A percentile compares a stretch with the other conserved stretches of the same genome.
Evolutionary conservation across 148 eudicot species (phyloP).

Genomic region (Spergularia bocconei): DNA sequence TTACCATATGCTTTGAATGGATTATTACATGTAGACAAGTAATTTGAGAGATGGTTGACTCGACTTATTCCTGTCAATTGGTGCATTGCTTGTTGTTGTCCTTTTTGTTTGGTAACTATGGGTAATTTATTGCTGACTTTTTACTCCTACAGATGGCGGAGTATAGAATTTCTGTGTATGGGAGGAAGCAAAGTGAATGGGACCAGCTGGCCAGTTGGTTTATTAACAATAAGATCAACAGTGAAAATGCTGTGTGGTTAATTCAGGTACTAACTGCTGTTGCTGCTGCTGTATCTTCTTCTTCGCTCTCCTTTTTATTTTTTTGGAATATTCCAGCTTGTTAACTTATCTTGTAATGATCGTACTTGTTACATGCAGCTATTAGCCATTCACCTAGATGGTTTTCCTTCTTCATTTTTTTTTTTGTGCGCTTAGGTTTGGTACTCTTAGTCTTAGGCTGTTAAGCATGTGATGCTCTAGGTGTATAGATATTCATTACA

Average conservation of each 20-base stretch:
- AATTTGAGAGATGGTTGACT: background rate
- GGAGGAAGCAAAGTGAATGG: conserved; percentile 90
- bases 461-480: too few relatives aligned
- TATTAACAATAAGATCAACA: conserved; percentile 65
- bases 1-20: background rate
- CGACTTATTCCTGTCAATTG: background rate
- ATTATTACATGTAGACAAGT: background rate
- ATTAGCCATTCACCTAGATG: too few relatives aligned
- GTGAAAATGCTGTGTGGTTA: conserved; percentile 80
- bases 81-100: background rate
- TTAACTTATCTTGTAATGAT: background rate
- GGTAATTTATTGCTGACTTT: background rate
- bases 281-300: background rate
- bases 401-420: background rate
- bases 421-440: background rate
- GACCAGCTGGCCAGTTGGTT: conserved; percentile 86
- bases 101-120: background rate
- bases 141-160: conserved; percentile 64
- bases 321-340: background rate
- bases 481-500: too few relatives aligned
- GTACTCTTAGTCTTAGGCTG: too few relatives aligned
- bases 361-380: too few relatives aligned
- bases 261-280: conserved; percentile 52
- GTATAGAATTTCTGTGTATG: conserved; percentile 74
- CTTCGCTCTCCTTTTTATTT: too few relatives aligned